Conservation (phyloP, 2,329 filamentous ascomycete species). For the Cladophialophora psammophila region DNA sequence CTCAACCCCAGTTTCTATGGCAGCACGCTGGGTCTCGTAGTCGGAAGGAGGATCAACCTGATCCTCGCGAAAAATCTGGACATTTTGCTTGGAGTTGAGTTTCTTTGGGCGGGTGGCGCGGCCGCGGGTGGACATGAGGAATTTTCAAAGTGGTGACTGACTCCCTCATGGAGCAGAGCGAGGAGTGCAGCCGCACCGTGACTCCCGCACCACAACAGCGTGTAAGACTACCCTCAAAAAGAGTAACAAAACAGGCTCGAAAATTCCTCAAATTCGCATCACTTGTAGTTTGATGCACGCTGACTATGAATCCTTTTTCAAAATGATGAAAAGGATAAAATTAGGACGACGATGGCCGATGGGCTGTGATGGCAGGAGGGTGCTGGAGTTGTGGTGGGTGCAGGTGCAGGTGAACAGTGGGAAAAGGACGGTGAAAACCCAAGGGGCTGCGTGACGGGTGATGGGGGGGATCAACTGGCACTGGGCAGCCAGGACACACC, state of each 20-base stretch:
- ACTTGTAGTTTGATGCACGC: conserved; percentile 65
- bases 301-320: conserved; percentile 56
- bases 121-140: conserved; percentile 41
- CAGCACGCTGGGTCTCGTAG: conserved; percentile 81
- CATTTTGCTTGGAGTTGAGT: conserved; percentile 86
- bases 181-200: conserved; percentile 9
- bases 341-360: conserved; percentile 58
- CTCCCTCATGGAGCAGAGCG: conserved; percentile 25
- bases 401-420: conserved; percentile 16
- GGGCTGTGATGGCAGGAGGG: conserved; percentile 27
- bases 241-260: conserved; percentile 19
- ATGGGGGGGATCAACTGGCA: not conserved
- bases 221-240: conserved; percentile 15
- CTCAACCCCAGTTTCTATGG: conserved; percentile 95
- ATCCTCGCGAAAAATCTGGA: conserved; percentile 86
- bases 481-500: conserved; percentile 14
- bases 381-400: conserved; percentile 19
- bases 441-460: conserved; percentile 1
- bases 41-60: conserved; percentile 88
- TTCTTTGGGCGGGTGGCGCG: conserved; percentile 66
- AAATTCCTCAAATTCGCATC: conserved; percentile 69
- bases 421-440: conserved; percentile 19
- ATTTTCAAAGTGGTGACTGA: conserved; percentile 29
- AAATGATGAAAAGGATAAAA: conserved; percentile 60
- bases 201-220: conserved; percentile 11